Conservation (phyloP, 1,139 yeast genomes). For the Geotrichum histeridarum region DNA sequence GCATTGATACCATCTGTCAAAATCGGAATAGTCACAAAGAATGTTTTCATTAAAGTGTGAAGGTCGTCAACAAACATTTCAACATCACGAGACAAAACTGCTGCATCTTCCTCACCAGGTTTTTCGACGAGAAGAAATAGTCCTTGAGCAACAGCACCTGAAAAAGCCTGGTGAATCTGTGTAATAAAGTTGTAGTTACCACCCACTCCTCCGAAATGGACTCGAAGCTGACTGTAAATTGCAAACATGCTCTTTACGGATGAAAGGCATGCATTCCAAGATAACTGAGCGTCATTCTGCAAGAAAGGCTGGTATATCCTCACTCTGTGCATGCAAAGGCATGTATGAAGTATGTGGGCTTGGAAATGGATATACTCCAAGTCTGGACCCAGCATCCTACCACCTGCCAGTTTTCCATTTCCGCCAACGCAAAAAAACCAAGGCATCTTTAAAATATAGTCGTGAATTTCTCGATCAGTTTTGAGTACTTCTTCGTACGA, state of each 20-base stretch:
- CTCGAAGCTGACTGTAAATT: conserved; percentile 28
- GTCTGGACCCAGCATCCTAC: background rate
- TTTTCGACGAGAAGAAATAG: conserved; percentile 28
- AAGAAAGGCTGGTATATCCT: conserved; percentile 32
- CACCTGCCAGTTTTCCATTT: background rate
- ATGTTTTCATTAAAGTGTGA: conserved; percentile 22
- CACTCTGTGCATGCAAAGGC: conserved; percentile 34
- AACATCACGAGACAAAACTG: conserved; percentile 27
- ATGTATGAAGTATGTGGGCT: conserved; percentile 33
- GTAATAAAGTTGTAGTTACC: conserved; percentile 28
- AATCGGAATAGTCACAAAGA: conserved; percentile 30
- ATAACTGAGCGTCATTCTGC: conserved; percentile 29
- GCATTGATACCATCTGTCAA: conserved; percentile 31
- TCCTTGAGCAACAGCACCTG: conserved; percentile 32
- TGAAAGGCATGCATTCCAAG: conserved; percentile 30
- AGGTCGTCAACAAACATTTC: conserved; percentile 30
- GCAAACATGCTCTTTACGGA: conserved; percentile 29
- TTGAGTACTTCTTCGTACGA: conserved; percentile 28
- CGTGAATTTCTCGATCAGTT: conserved; percentile 29
- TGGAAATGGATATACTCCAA: conserved; percentile 27
- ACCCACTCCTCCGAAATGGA: conserved; percentile 21
- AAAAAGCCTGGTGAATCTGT: conserved; percentile 32
- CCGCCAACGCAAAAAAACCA: conserved; percentile 27
- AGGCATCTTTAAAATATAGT: conserved; percentile 23
- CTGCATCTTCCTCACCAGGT: conserved; percentile 25